Conservation (phyloP, 805 yeast genomes). For the Teunomyces kruisii region DNA sequence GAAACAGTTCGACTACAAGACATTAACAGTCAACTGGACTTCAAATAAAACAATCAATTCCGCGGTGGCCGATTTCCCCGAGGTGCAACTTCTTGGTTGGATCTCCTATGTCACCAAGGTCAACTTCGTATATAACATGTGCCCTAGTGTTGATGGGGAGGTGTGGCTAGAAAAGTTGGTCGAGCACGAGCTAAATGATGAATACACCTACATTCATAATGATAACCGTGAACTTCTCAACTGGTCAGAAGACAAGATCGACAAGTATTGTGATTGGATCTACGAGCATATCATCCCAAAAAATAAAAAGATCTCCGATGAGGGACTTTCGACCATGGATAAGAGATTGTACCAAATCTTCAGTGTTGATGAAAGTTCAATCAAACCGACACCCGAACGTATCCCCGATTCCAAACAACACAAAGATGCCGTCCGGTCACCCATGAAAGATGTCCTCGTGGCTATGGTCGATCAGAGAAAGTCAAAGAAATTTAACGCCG, state of each 20-base stretch:
- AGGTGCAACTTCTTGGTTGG: slow-evolving; percentile 32
- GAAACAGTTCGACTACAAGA: neutral
- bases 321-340: slow-evolving; percentile 25
- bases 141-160: slow-evolving; percentile 9
- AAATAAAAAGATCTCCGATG: slow-evolving; percentile 12
- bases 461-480: neutral
- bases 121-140: slow-evolving; percentile 24
- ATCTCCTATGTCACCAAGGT: slow-evolving; percentile 31
- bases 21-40: neutral
- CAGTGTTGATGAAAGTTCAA: slow-evolving; percentile 14
- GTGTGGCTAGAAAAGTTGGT: slow-evolving; percentile 19
- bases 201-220: slow-evolving; percentile 12
- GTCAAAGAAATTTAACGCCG: neutral
- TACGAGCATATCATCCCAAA: slow-evolving; percentile 31
- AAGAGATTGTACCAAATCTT: slow-evolving; percentile 35
- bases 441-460: neutral
- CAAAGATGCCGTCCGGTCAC: neutral
- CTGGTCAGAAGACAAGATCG: slow-evolving; percentile 50
- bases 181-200: slow-evolving; percentile 18
- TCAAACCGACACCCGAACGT: neutral
- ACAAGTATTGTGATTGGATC: slow-evolving; percentile 53
- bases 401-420: neutral
- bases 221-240: slow-evolving; percentile 32
- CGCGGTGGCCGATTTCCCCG: slow-evolving; percentile 28
- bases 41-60: neutral